Evolutionary conservation across 768 basidiomycete genomes (phyloP).

Genomic region (Thelephora aurantiotincta): DNA sequence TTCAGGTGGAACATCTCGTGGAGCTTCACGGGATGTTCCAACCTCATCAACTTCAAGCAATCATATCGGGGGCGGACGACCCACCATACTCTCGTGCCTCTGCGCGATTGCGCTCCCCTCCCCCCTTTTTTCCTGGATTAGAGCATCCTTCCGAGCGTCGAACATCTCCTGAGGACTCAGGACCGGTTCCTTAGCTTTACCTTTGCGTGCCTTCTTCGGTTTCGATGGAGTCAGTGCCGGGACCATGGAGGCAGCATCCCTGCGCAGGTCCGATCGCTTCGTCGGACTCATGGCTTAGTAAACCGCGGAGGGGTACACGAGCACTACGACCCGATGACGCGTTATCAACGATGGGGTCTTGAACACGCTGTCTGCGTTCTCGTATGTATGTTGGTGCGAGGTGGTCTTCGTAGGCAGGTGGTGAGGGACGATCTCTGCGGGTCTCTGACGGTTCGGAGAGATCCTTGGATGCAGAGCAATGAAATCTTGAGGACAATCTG

Average conservation of each 20-base stretch:
- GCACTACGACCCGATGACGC: slow-evolving; percentile 1
- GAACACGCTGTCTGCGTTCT: slow-evolving; percentile 7
- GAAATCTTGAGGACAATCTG: too few species aligned
- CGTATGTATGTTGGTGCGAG: slow-evolving; percentile 2
- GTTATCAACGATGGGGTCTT: slow-evolving; percentile 1
- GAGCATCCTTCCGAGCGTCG: slow-evolving; percentile 23
- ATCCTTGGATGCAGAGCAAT: slow-evolving; percentile 34
- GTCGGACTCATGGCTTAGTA: neutral
- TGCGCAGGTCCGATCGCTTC: neutral
- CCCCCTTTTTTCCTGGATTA: slow-evolving; percentile 45
- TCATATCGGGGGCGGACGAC: slow-evolving; percentile 11
- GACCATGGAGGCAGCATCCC: neutral
- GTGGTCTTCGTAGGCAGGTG: slow-evolving; percentile 10
- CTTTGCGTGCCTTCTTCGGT: neutral
- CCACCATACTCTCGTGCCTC: slow-evolving; percentile 60
- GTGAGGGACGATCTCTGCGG: slow-evolving; percentile 37
- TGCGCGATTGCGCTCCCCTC: slow-evolving; percentile 46
- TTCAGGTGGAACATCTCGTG: slow-evolving; percentile 87
- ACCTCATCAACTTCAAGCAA: slow-evolving; percentile 3
- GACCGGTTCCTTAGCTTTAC: slow-evolving; percentile 3
- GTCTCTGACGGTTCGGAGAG: slow-evolving; percentile 49
- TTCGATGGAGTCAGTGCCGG: neutral
- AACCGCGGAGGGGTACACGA: neutral
- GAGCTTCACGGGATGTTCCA: slow-evolving; percentile 28
- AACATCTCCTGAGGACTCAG: slow-evolving; percentile 10